These are phyloP conservation scores for Fraxinus velutina DNA, from an alignment of 305 asterid species.

Conservation along the genomic window DNA sequence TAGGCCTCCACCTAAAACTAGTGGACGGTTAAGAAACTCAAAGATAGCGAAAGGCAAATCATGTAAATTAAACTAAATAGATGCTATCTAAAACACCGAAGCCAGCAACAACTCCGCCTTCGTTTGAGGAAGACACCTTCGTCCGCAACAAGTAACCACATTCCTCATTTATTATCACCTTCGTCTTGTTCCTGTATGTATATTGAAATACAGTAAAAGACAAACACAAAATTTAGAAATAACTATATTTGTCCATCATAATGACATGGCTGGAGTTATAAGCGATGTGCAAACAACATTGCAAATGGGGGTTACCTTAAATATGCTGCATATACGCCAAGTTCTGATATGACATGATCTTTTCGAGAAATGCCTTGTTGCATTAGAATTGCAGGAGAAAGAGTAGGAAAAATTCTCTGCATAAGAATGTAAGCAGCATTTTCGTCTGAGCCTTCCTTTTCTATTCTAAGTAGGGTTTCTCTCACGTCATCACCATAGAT, in stretches of 20 bases:
- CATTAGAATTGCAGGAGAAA: conserved; percentile 68
- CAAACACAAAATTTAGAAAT: background rate
- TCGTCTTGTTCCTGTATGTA: conserved; percentile 54
- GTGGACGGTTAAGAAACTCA: background rate
- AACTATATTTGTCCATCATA: background rate
- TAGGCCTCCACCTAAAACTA: background rate
- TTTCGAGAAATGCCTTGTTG: conserved; percentile 64
- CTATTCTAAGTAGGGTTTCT: conserved; percentile 55
- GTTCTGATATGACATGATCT: conserved; percentile 76
- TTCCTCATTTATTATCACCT: conserved; percentile 52
- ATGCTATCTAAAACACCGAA: conserved; percentile 86
- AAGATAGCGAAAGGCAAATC: background rate
- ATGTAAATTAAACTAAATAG: conserved; percentile 54
- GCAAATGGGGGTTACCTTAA: conserved; percentile 50
- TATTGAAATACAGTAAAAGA: background rate
- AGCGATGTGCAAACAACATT: background rate
- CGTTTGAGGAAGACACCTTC: conserved; percentile 85
- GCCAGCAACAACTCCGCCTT: conserved; percentile 97
- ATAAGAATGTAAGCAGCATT: conserved; percentile 89
- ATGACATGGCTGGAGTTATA: background rate
- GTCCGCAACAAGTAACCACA: conserved; percentile 91
- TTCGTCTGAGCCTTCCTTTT: conserved; percentile 58
- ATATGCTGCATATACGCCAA: conserved; percentile 65
- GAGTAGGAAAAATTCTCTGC: conserved; percentile 88
- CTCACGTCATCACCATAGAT: conserved; percentile 81